Base-by-base conservation (phyloP, 2,329 filamentous ascomycete genomes). In the Clonostachys byssicola region DNA sequence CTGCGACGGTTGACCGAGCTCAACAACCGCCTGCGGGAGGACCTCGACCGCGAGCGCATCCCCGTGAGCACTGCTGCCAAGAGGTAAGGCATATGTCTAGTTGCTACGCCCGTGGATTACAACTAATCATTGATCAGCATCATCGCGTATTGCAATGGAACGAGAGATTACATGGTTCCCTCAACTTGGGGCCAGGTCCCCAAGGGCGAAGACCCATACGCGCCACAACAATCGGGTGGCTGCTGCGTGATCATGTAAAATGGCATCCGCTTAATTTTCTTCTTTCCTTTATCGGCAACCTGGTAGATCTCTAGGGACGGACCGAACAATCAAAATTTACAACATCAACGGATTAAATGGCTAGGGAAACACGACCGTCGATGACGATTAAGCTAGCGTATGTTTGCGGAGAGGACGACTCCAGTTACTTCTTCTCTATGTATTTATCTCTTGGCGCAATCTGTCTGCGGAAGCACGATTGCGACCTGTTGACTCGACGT, bases 101-200 rank as follows among this genome's bases (percentile, higher is more conserved):
- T 16, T 40, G 18, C 10, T 30, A 12, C 20, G n/a, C 33, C 7
- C 16, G 14, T 5, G 12, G 7, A 14, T 35, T 13, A 40, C 14
- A 36, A 13, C 39, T 44, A 12, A 40, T 34, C 34, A 18, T 16
- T 17, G 13, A 18, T 49, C 63, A 99, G 94, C 70, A 88, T 97
- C 68, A 97, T 97, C 68, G 89, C 90, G 59, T 97, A 97, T 75
- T 97, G 92, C 73, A 95, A 95, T 71, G 92, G 89, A 71, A 96
- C 94, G 59, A 88, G 92, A 70, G 94, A 99, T 69, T 97, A 95
- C 76, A 97, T 99, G 94, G 92, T 97, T 46, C 92, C 92, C 45
- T 95, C 91, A 46, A 89, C 95, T 68, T 99, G 94, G 94, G 92
- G 92, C 57, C 82, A 86, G 51, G 90, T 97, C 55, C 90, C 95